A percentile compares a stretch with the other conserved stretches of the same genome.
Evolutionary conservation across 306 rosid genomes (phyloP).

Genomic region (Cotoneaster glaucophyllus): DNA sequence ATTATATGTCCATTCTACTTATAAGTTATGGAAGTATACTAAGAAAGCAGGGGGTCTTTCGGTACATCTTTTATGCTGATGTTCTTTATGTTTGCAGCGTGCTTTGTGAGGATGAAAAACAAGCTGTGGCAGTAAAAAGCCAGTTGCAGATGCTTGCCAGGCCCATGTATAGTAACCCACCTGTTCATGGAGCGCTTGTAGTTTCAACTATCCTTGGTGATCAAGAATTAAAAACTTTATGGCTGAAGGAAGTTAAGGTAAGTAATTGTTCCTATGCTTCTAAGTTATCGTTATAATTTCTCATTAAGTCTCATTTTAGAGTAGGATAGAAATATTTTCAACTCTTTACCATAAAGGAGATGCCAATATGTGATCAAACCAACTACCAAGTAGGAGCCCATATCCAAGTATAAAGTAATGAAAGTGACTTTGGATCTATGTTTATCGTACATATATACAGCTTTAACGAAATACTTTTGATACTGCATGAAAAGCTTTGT

Average conservation of each 20-base stretch:
- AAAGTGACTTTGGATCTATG: neutral
- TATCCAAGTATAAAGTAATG: neutral
- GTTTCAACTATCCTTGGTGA: conserved; percentile 84
- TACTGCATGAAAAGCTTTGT: neutral
- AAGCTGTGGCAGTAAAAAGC: conserved; percentile 89
- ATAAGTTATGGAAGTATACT: neutral
- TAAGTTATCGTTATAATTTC: neutral
- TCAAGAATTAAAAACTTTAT: conserved; percentile 61
- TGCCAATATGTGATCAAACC: neutral
- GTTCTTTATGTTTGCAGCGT: conserved; percentile 39
- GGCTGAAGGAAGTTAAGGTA: conserved; percentile 98
- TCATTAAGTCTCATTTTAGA: neutral
- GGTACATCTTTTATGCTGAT: neutral
- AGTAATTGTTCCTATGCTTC: neutral
- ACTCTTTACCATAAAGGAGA: too few relatives aligned
- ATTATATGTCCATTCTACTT: neutral
- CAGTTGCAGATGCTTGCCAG: conserved; percentile 87
- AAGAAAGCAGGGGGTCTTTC: neutral
- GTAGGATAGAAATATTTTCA: neutral
- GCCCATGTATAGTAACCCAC: conserved; percentile 98
- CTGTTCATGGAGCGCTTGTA: conserved; percentile 79
- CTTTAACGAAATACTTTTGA: neutral
- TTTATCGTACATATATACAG: neutral
- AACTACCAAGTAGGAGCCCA: neutral
- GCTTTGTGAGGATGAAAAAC: conserved; percentile 87